Evolutionary conservation across 169 alveolate genomes (phyloP), one percentile per base, ranked within the genome.

Genomic region (Cystoisospora suis): DNA sequence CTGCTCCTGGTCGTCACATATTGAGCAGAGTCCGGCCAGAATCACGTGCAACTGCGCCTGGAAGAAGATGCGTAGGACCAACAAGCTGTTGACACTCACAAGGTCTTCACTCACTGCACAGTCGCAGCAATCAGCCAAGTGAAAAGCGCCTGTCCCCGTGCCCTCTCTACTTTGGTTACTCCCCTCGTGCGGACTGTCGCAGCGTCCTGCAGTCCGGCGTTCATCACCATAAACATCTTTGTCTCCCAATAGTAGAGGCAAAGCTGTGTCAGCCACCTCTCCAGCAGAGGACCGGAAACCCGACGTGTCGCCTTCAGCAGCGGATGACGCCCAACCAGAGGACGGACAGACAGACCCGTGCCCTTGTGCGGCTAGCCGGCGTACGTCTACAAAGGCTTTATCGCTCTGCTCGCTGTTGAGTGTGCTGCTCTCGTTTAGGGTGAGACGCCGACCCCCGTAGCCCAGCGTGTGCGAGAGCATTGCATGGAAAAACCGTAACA

Each of bases 381-480:
- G n/a, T n/a, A n/a, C n/a, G n/a, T n/a, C n/a, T n/a, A n/a, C n/a
- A n/a, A n/a, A n/a, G 2, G 72, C 5, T 9, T 9, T 65, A n/a
- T 65, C 77, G 42, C n/a, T 65, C 42, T 65, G 77, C n/a, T 44
- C 0, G 77, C n/a, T 65, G 77, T n/a, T 65, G 9, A 65, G 77
- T 15, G 45, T n/a, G 77, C 34, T 44, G 77, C 77, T 32, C 77
- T 65, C 77, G 77, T 15, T 23, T 5, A 65, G 40, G 45, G 77
- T 23, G 45, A 65, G n/a, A 23, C 77, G 77, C 45, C 77, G 77
- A n/a, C 77, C 77, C 40, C 34, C 42, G 34, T 1, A 65, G 77
- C 77, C 77, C n/a, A 65, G 45, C 34, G 77, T 44, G n/a, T 65
- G n/a, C 38, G 77, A 65, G 23, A 65, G 77, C 77, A 65, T 65